A percentile compares a stretch with the other conserved stretches of the same genome.
Conservation (phyloP, 148 eudicot genomes). For the Fallopia convolvulus region DNA sequence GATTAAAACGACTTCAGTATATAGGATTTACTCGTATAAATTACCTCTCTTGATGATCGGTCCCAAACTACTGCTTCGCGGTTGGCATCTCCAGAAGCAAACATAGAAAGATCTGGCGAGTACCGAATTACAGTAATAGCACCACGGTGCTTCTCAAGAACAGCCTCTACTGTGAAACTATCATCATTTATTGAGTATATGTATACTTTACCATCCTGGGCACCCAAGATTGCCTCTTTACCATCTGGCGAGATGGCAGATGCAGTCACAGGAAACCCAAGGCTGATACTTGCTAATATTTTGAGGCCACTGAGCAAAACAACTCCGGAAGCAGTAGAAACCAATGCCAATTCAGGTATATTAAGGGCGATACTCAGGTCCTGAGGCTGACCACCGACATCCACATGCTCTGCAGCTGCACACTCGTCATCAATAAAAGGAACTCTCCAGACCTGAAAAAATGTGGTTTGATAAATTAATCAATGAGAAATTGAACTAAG, state of each 20-base stretch:
- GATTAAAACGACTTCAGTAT: neutral
- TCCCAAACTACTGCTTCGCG: constrained; percentile 98
- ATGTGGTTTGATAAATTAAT: neutral
- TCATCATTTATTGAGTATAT: constrained; percentile 66
- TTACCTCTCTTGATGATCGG: constrained; percentile 70
- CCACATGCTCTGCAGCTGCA: constrained; percentile 56
- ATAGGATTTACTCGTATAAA: neutral
- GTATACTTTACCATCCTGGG: constrained; percentile 81
- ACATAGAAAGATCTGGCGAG: constrained; percentile 87
- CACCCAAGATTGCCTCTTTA: constrained; percentile 77
- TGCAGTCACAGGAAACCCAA: constrained; percentile 77
- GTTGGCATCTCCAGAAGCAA: constrained; percentile 87
- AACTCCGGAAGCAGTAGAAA: constrained; percentile 73
- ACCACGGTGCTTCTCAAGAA: constrained; percentile 90
- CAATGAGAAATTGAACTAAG: neutral
- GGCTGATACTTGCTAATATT: constrained; percentile 49
- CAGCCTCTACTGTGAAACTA: constrained; percentile 68
- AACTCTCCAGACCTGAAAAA: constrained; percentile 74
- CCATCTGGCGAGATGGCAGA: constrained; percentile 79
- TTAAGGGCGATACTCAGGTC: constrained; percentile 67
- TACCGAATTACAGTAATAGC: constrained; percentile 76
- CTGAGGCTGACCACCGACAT: constrained; percentile 83
- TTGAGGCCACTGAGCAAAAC: constrained; percentile 61
- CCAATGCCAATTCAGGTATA: constrained; percentile 56
- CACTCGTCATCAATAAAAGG: constrained; percentile 61